Evolutionary conservation across 2,329 filamentous ascomycete species (phyloP), one percentile per base, ranked within the genome.

Genomic region (Fusarium verticillioides): DNA sequence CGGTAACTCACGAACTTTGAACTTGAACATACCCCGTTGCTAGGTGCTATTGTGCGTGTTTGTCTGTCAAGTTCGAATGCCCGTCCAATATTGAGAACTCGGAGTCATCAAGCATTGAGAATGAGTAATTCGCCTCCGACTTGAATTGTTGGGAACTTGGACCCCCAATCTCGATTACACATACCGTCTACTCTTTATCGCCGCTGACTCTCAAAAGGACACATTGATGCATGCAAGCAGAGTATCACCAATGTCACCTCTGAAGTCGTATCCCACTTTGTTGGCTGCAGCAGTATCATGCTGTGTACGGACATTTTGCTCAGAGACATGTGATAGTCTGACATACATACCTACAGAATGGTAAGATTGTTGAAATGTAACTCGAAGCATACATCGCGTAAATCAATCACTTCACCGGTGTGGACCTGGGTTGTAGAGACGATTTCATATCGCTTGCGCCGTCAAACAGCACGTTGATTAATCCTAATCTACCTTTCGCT

Each of bases 401-500:
- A 18, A 23, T 63, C 32, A 54, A 47, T 49, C 37, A 54, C 44
- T 26, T 39, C 59, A 71, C 60, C 32, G 43, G 28, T 42, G 58
- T 50, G 54, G 46, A 19, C 46, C 34, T 56, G 54, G 28, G 19
- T 23, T 32, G n/a, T 32, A 63, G 21, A 42, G 40, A 21, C 63
- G 23, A 47, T 52, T 11, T 46, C 56, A 54, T 59, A 60, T 66
- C 50, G 49, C 54, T 58, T 53, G 46, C 37, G 56, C 70, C 66
- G 49, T 52, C n/a, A 60, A 30, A 52, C 15, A 47, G 43, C 66
- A 64, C 49, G 36, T 60, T 68, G 66, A 74, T 74, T 73, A 74
- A 74, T 52, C 63, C 62, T 69, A 72, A 28, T 73, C 71, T 74
- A 73, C 40, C 62, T 50, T 59, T 56, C 37, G 42, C 28, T 60